Percentiles rank a stretch among this genome's conserved stretches.
Conservation (phyloP, 73 alveolate genomes). For the Tetrahymena elliotti region DNA sequence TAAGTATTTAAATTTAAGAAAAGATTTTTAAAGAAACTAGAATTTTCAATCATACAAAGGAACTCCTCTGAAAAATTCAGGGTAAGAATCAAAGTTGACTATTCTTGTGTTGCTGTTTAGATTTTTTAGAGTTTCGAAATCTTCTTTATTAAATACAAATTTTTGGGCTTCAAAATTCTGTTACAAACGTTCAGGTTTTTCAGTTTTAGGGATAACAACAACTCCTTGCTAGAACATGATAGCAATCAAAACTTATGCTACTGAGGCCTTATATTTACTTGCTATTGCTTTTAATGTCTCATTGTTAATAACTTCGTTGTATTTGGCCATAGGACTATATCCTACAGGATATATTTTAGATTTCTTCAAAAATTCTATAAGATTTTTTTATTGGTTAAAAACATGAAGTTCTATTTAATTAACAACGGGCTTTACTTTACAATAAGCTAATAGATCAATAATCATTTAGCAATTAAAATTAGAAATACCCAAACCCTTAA, state of each 20-base stretch:
- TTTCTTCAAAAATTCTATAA: conserved; percentile 29
- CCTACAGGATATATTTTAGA: conserved; percentile 34
- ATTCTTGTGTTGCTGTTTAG: neutral
- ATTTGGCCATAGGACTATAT: conserved; percentile 37
- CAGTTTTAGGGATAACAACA: neutral
- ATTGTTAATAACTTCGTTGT: neutral
- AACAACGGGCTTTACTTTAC: conserved; percentile 58
- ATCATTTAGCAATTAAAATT: conserved; percentile 68
- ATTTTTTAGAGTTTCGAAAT: neutral
- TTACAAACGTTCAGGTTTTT: neutral
- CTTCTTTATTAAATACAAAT: neutral
- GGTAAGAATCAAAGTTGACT: neutral
- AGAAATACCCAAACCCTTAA: conserved; percentile 56
- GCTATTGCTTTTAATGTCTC: neutral
- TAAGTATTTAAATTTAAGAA: too few relatives aligned
- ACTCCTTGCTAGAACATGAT: neutral
- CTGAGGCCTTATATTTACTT: neutral
- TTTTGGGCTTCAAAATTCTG: neutral
- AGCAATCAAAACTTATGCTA: neutral
- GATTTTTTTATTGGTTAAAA: conserved; percentile 7
- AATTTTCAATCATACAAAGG: neutral
- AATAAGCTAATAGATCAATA: conserved; percentile 60
- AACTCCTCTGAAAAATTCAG: neutral
- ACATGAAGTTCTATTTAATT: conserved; percentile 75
- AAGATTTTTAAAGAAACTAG: too few relatives aligned